Evolutionary conservation across 2,329 filamentous ascomycete species (phyloP), one percentile per base, ranked within the genome.

Genomic region (Oidium heveae): DNA sequence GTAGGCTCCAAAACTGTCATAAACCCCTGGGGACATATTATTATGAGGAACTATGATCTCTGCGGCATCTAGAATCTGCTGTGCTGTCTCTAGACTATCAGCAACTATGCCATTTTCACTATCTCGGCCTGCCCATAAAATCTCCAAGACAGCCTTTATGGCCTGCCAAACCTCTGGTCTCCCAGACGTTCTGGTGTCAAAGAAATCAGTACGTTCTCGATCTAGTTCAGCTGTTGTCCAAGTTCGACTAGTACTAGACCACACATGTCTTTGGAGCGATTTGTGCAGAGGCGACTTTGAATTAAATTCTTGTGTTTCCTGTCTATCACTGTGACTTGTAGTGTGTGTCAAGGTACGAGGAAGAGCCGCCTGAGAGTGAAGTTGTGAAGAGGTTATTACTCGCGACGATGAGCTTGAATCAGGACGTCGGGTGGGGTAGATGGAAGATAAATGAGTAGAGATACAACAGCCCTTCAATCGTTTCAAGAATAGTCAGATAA

Each of bases 111-210:
- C 44, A 0, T 69, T 72, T 0, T 64, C 61, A 8, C 56, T 55
- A 54, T 60, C 72, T 0, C 65, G 61, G 15, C 61, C 63, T 53
- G 41, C 71, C 69, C 82, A 82, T 57, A 94, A 66, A 7, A 84
- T 69, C 57, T 83, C 75, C 18, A 86, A 72, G 0, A 80, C 82
- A 0, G 78, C 70, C 49, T 74, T 74, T 15, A 95, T 67, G 0
- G 84, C 81, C 60, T 77, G 77, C 89, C 89, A 96, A 28, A 91
- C 75, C 66, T 94, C 85, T 4, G 74, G 63, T 4, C 78, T 74
- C 1, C 86, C 86, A 0, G 82, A 84, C 16, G 93, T 85, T 50
- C 86, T 73, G 1, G 88, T 95, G 57, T 95, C 87, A 67, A 94
- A 96, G 71, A 93, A 95, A 58, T 86, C 86, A 52, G 69, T 70